Conservation (phyloP, 2,329 filamentous ascomycete species). For the Pseudofabraea citricarpa region DNA sequence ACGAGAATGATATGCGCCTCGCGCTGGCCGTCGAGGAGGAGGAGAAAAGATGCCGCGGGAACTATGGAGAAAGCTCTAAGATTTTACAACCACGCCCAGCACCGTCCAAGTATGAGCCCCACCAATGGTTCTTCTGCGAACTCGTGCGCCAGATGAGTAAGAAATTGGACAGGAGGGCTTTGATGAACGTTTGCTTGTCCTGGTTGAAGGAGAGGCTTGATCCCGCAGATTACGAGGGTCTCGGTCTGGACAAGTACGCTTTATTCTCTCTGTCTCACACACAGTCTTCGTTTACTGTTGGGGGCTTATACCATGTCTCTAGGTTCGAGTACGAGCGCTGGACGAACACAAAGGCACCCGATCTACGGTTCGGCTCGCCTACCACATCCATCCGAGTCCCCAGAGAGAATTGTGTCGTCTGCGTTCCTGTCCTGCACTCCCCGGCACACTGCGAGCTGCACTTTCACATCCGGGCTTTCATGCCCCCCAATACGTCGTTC, state of each 20-base stretch:
- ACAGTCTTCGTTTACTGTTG: background rate
- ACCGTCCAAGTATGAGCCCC: background rate
- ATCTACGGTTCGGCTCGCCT: background rate
- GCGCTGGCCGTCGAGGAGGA: no score
- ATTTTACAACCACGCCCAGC: no score
- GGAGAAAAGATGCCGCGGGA: background rate
- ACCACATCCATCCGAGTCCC: background rate
- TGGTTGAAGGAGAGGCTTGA: background rate
- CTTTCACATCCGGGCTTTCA: conserved; percentile 1
- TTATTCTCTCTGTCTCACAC: background rate
- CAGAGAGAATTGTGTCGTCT: background rate
- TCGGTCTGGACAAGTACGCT: conserved; percentile 1
- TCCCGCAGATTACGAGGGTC: background rate
- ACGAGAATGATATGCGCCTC: no score
- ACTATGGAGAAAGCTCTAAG: background rate
- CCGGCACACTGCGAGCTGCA: conserved; percentile 2
- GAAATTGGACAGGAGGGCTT: background rate
- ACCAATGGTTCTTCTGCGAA: background rate
- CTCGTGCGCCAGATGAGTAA: background rate
- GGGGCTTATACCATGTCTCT: background rate
- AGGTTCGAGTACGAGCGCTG: background rate
- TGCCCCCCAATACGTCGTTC: background rate
- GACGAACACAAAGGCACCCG: background rate
- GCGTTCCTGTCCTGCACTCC: conserved; percentile 1
- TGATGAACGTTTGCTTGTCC: no score